Base-by-base conservation (phyloP, 139 green algal species). In the Dunaliella sp. region DNA sequence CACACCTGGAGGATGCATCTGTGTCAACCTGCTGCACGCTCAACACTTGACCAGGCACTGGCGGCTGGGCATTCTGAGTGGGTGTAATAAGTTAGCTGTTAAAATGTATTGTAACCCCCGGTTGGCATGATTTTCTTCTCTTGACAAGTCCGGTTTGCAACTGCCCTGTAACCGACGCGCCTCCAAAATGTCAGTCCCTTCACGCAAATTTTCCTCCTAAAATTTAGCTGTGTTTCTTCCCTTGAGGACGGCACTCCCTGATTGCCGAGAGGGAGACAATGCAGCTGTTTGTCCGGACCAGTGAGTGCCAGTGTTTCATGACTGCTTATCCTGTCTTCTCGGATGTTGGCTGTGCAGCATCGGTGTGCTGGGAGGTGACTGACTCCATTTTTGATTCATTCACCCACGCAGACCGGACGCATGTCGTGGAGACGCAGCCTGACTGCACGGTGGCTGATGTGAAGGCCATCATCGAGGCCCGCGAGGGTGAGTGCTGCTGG, bases 391-490 rank as follows among this genome's bases (percentile, higher is more conserved):
- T 89, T 74, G 65, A 79, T 1, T 37, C 21, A 37, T 21, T 30
- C 28, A 30, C 31, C 28, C 25, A 24, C 30, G 31, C 38, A 72
- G 95, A 96, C 85, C 87, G 90, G 78, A 97, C 95, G 78, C 93
- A 97, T 87, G 90, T 95, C 83, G 72, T 98, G 31, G 87, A 97
- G 84, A 90, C 96, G 82, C 89, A 88, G 65, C 80, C 92, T 74
- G 85, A 90, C 59, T 87, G 87, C 86, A 96, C 93, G 33, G 95
- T 96, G 34, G 91, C 90, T 77, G 93, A 97, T 92, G 94, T 98
- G 35, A 97, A 96, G 93, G 89, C 90, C 33, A 86, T 89, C 38
- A 92, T 98, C 37, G 90, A 92, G 87, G 90, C 92, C 38, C 92
- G 92, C 80, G 88, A 97, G 90, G 95, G 94, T 97, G 38, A 91